Evolutionary conservation across 169 alveolate genomes (phyloP).

Genomic region (Cryptosporidium baileyi): DNA sequence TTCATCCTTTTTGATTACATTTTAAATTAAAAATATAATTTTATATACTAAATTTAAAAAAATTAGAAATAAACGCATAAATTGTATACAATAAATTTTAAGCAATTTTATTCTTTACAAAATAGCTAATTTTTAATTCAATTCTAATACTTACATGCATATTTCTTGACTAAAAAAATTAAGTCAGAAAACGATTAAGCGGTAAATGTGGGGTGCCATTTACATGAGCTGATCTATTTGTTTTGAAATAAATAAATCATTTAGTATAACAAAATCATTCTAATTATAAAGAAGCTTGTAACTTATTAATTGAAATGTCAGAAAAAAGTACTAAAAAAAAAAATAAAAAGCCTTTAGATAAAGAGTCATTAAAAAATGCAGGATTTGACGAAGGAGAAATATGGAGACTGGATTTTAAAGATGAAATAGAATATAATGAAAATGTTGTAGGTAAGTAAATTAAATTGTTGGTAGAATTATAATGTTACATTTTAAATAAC

Average conservation of each 20-base stretch:
- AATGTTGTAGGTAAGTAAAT: slow-evolving; percentile 30
- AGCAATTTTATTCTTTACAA: too few relatives aligned
- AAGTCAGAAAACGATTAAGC: slow-evolving; percentile 34
- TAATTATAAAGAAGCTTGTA: not conserved
- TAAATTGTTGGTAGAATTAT: not conserved
- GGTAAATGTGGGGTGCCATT: slow-evolving; percentile 32
- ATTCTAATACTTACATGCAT: too few relatives aligned
- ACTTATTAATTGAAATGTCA: not conserved
- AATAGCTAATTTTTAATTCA: too few relatives aligned
- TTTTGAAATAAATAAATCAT: not conserved
- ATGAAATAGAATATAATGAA: slow-evolving; percentile 20
- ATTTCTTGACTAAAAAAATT: not conserved
- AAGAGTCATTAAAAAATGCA: slow-evolving; percentile 12
- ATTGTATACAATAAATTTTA: too few relatives aligned
- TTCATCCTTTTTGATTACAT: too few relatives aligned
- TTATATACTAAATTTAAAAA: too few relatives aligned
- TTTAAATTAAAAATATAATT: too few relatives aligned
- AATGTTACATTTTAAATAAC: not conserved
- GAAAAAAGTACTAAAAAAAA: not conserved
- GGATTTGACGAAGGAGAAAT: slow-evolving; percentile 66
- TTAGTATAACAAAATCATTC: not conserved
- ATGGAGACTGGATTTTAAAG: slow-evolving; percentile 52
- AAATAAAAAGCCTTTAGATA: not conserved
- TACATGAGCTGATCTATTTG: slow-evolving; percentile 25
- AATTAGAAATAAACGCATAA: too few relatives aligned